These are phyloP conservation scores for Penicillium sp. DNA, from an alignment of 2,329 filamentous ascomycete genomes.

Conservation along the genomic window DNA sequence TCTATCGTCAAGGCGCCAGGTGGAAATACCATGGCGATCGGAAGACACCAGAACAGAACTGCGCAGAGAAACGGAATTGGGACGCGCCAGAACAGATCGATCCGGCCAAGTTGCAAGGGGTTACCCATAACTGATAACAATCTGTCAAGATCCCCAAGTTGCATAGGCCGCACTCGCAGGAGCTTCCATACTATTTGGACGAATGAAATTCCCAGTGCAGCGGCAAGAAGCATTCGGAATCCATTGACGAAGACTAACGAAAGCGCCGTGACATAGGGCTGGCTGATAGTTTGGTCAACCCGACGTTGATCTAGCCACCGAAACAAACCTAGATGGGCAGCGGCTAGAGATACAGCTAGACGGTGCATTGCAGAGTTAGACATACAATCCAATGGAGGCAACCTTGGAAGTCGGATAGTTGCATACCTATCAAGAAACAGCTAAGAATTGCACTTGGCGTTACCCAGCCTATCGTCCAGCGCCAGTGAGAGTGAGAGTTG, in stretches of 20 bases:
- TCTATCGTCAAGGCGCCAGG: conserved; percentile 7
- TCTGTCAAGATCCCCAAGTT: conserved; percentile 2
- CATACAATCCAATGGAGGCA: too few relatives aligned
- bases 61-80: conserved; percentile 9
- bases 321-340: conserved; percentile 8
- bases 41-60: conserved; percentile 9
- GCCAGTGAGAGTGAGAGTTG: neutral
- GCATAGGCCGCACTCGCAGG: neutral
- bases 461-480: conserved; percentile 11
- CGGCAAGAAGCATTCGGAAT: conserved; percentile 7
- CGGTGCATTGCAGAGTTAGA: neutral
- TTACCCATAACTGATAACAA: conserved; percentile 4
- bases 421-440: conserved; percentile 5
- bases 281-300: neutral
- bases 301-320: conserved; percentile 4
- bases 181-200: conserved; percentile 9
- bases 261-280: conserved; percentile 6
- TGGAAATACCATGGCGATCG: conserved; percentile 10
- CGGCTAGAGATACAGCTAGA: conserved; percentile 1
- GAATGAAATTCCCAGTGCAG: conserved; percentile 10
- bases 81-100: neutral
- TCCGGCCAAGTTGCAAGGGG: conserved; percentile 6
- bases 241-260: conserved; percentile 7
- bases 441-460: conserved; percentile 7
- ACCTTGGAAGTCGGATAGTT: neutral